Evolutionary conservation across 108 stramenopile genomes (phyloP).

Genomic region (Skeletonema costatum): DNA sequence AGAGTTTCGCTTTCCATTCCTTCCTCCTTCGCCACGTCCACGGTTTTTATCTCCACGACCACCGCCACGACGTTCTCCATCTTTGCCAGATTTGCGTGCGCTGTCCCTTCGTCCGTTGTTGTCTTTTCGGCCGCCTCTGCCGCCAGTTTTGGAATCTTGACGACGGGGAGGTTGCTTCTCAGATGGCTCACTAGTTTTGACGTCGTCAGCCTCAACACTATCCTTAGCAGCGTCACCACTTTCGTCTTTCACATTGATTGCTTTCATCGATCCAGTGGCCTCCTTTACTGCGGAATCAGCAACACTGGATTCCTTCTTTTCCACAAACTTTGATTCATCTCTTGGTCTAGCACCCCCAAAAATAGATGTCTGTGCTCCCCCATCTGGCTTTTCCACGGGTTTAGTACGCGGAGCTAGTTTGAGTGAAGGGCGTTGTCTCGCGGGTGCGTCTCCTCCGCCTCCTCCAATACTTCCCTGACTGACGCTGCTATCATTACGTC

Average conservation of each 20-base stretch:
- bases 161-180: conserved; percentile 2
- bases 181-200: neutral
- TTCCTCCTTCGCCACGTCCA: conserved; percentile 13
- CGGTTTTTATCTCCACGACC: conserved; percentile 17
- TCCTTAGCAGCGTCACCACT: neutral
- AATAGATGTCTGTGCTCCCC: conserved; percentile 39
- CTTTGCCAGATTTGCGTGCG: conserved; percentile 18
- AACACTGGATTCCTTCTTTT: conserved; percentile 26
- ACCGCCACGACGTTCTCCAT: neutral
- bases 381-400: conserved; percentile 38
- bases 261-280: neutral
- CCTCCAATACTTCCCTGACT: conserved; percentile 11
- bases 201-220: conserved; percentile 1
- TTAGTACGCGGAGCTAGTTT: conserved; percentile 72
- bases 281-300: conserved; percentile 8
- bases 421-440: conserved; percentile 60
- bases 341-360: conserved; percentile 81
- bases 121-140: conserved; percentile 18
- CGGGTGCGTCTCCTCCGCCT: conserved; percentile 4
- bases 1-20: conserved; percentile 12
- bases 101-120: conserved; percentile 24
- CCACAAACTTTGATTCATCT: conserved; percentile 55
- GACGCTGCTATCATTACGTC: conserved; percentile 22
- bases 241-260: conserved; percentile 2
- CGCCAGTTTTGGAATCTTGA: conserved; percentile 3